Percentiles rank a stretch among this genome's conserved stretches.
Conservation (phyloP, 1,139 yeast species). For the Hansenula anomala region DNA sequence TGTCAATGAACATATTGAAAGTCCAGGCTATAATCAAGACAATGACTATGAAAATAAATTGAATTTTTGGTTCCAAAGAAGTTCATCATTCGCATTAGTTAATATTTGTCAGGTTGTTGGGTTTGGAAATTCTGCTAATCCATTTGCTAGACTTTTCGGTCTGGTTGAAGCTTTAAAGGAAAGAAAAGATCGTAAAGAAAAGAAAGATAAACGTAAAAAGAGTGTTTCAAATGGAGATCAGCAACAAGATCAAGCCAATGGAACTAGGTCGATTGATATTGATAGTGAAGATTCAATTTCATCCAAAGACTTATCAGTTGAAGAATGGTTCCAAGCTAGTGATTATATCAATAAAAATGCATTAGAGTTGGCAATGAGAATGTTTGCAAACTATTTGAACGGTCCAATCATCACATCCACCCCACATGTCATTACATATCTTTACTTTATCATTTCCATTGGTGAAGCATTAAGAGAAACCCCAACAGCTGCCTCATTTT, state of each 20-base stretch:
- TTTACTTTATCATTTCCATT: conserved; percentile 59
- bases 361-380: conserved; percentile 59
- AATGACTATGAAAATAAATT: conserved; percentile 40
- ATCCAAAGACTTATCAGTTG: conserved; percentile 19
- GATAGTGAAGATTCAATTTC: neutral
- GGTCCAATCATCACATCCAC: conserved; percentile 71
- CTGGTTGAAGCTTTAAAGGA: conserved; percentile 69
- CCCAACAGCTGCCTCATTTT: conserved; percentile 43
- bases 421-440: conserved; percentile 68
- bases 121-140: conserved; percentile 69
- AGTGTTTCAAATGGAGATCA: conserved; percentile 3
- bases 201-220: conserved; percentile 41
- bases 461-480: conserved; percentile 49
- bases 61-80: conserved; percentile 72
- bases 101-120: conserved; percentile 72
- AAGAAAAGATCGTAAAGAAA: conserved; percentile 66
- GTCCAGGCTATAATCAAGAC: conserved; percentile 8
- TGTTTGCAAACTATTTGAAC: conserved; percentile 55
- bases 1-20: conserved; percentile 28
- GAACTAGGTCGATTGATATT: too few relatives aligned
- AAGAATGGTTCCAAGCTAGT: conserved; percentile 57
- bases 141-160: conserved; percentile 68
- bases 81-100: conserved; percentile 69
- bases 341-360: conserved; percentile 59
- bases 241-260: neutral